Conservation (phyloP, 352 stramenopile species). For the Pythium rishiriense region DNA sequence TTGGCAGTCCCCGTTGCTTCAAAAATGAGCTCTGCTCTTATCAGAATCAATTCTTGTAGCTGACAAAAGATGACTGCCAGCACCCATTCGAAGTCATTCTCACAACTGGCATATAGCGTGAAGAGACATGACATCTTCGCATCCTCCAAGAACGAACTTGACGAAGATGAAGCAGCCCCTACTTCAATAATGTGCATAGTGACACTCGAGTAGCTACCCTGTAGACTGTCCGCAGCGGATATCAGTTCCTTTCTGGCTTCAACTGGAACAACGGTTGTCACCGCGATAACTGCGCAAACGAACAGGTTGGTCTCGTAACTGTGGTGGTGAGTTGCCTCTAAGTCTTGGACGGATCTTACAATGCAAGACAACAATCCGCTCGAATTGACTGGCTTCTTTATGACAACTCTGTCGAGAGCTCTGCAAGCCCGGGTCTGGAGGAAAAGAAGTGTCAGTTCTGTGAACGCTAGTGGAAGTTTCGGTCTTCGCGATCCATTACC, state of each 20-base stretch:
- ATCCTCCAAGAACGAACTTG: background rate
- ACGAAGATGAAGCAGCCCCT: background rate
- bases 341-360: background rate
- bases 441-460: background rate
- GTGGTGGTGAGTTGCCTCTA: background rate
- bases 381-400: background rate
- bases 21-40: conserved; percentile 5
- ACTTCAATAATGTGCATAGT: background rate
- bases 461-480: background rate
- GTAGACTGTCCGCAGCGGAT: background rate
- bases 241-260: background rate
- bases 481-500: background rate
- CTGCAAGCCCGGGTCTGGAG: conserved; percentile 7
- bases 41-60: background rate
- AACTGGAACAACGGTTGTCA: background rate
- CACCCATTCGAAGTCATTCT: conserved; percentile 27
- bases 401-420: background rate
- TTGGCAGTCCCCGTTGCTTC: background rate
- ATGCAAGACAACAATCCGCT: background rate
- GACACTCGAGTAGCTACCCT: background rate
- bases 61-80: conserved; percentile 15
- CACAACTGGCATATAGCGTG: background rate
- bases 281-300: background rate
- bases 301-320: background rate
- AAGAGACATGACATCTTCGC: background rate